Evolutionary conservation across 257 asterid species (phyloP), one percentile per base, ranked within the genome.

Genomic region (Orobanche coerulescens): DNA sequence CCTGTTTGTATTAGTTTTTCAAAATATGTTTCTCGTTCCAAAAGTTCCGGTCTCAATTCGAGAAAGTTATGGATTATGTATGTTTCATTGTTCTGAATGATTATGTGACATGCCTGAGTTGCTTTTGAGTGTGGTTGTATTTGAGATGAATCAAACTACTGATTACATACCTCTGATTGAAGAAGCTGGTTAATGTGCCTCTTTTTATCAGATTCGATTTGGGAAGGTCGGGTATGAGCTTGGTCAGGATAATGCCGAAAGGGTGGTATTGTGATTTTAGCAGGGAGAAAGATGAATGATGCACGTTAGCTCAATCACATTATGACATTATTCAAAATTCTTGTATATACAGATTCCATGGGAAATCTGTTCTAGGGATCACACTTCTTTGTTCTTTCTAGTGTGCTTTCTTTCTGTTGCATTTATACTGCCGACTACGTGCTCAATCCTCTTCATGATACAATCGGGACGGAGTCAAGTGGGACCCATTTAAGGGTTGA

Each of bases 251-350:
- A 58, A 69, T 50, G 60, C 71, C 44, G 66, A 54, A 20, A 74
- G 73, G 65, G 69, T 66, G 8, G 19, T 69, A 31, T 61, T 76
- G 79, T 82, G 79, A 71, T 54, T 74, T 74, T 67, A 64, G 34
- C 57, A 16, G 54, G 34, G 26, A n/a, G n/a, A 64, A 68, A 64
- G 43, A 52, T 59, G 73, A 49, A 56, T 59, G 73, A 46, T 63
- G 77, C 74, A 63, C 76, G 23, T 39, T 72, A 63, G 73, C 81
- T 84, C 84, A 75, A 79, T 85, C 90, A 71, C 42, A 30, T 58
- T 43, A 20, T 25, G 71, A 34, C 13, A 44, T 71, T 57, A 60
- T 47, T n/a, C n/a, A n/a, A 33, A 23, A 42, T 72, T 67, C 74
- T 73, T 80, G 71, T 52, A 58, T 75, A 71, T 75, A 74, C 84